phyloP scores from a whole-genome alignment of 2,329 filamentous ascomycete species.

The Phialocephala sp. region DNA sequence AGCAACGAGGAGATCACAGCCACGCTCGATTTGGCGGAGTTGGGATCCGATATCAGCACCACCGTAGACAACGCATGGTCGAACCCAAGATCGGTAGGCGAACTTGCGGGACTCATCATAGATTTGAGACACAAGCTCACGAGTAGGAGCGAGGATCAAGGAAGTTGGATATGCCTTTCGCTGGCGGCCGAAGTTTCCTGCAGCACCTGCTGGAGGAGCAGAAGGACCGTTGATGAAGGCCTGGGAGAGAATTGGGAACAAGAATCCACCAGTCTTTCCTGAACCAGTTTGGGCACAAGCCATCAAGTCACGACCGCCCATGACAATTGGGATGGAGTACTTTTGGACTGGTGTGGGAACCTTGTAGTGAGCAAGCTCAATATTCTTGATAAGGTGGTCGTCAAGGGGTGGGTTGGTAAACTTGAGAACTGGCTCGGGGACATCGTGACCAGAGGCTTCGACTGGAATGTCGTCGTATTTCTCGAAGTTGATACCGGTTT shows the following conservation, averaged over 20 bases:
- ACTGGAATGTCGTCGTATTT: slow-evolving; percentile 99
- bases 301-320: slow-evolving; percentile 97
- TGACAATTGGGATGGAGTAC: slow-evolving; percentile 99
- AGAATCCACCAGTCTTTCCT: slow-evolving; percentile 99
- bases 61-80: slow-evolving; percentile 97
- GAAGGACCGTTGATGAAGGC: slow-evolving; percentile 90
- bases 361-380: slow-evolving; percentile 92
- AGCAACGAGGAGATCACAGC: slow-evolving; percentile 95
- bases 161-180: slow-evolving; percentile 98
- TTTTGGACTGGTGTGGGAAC: slow-evolving; percentile 97
- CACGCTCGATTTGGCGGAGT: slow-evolving; percentile 96
- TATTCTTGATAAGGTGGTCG: slow-evolving; percentile 91
- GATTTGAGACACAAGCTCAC: slow-evolving; percentile 98
- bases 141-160: slow-evolving; percentile 92
- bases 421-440: slow-evolving; percentile 86
- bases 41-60: slow-evolving; percentile 98
- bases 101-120: slow-evolving; percentile 98
- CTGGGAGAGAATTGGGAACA: slow-evolving; percentile 99
- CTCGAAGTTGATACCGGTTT: slow-evolving; percentile 99
- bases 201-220: slow-evolving; percentile 64
- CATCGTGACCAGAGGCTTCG: slow-evolving; percentile 91
- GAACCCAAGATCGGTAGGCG: slow-evolving; percentile 97
- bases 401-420: slow-evolving; percentile 97
- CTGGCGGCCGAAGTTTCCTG: slow-evolving; percentile 83
- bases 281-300: slow-evolving; percentile 99